phyloP scores from a whole-genome alignment of 768 basidiomycete species.

The Lactarius pseudohatsudake region DNA sequence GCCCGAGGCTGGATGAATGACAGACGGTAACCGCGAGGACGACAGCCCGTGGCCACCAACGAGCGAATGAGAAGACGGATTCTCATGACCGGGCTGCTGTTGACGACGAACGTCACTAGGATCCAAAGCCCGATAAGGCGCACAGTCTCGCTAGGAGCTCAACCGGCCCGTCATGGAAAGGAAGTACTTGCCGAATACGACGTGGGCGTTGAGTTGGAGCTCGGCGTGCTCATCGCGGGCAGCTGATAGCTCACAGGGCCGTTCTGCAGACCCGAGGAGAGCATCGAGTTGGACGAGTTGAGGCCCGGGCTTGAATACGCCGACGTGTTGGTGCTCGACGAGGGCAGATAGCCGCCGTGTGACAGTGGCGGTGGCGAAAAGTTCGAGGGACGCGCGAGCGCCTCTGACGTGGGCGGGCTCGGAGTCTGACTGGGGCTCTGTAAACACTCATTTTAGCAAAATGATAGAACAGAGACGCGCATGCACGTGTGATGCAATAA shows the following conservation, averaged over 20 bases:
- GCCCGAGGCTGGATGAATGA: constrained; percentile 37
- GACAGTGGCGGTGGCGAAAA: constrained; percentile 30
- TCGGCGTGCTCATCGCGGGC: constrained; percentile 20
- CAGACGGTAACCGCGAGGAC: constrained; percentile 19
- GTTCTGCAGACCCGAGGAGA: constrained; percentile 22
- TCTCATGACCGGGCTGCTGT: constrained; percentile 71
- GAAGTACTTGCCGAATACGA: constrained; percentile 84
- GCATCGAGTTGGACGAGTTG: constrained; percentile 23
- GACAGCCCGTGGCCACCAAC: constrained; percentile 20
- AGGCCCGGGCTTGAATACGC: constrained; percentile 27
- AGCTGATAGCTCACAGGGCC: constrained; percentile 26
- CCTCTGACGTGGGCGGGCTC: constrained; percentile 34
- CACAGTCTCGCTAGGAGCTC: constrained; percentile 35
- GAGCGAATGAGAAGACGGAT: constrained; percentile 43
- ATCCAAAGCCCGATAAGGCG: constrained; percentile 46
- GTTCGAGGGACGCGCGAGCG: constrained; percentile 28
- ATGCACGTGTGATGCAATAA: neutral
- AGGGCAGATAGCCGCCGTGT: constrained; percentile 24
- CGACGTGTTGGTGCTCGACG: constrained; percentile 25
- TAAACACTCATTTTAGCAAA: neutral
- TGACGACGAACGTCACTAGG: constrained; percentile 57
- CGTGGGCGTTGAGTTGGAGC: constrained; percentile 29
- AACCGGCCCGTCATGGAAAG: constrained; percentile 40
- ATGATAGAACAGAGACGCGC: neutral
- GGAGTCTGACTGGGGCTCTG: constrained; percentile 33